phyloP scores from a whole-genome alignment of 306 rosid species.

The Malus asiatica region DNA sequence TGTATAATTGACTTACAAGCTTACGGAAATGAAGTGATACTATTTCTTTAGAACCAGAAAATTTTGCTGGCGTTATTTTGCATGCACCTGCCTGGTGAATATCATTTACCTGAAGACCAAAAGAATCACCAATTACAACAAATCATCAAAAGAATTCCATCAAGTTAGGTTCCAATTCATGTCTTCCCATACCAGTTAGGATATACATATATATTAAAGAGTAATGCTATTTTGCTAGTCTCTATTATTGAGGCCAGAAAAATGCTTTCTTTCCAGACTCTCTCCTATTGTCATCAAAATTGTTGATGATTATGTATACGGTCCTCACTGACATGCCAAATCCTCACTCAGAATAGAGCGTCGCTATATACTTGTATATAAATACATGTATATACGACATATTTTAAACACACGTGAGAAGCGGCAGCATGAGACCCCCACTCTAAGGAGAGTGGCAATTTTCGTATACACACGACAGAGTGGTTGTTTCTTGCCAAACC shows the following conservation, averaged over 20 bases:
- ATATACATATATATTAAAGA: neutral
- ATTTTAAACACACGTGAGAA: neutral
- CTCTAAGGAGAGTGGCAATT: neutral
- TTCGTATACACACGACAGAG: too few relatives aligned
- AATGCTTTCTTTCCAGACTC: neutral
- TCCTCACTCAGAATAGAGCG: neutral
- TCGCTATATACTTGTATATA: neutral
- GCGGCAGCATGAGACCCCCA: neutral
- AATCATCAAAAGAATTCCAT: neutral
- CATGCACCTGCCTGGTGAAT: conserved; percentile 77
- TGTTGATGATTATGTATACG: neutral
- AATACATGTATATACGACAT: neutral
- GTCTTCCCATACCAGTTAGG: neutral
- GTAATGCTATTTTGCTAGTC: neutral
- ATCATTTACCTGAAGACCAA: conserved; percentile 51
- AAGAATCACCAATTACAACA: neutral
- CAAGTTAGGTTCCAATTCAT: neutral
- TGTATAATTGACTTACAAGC: conserved; percentile 27
- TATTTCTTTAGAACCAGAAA: conserved; percentile 86
- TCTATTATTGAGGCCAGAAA: neutral
- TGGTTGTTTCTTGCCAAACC: neutral
- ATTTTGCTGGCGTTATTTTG: conserved; percentile 84
- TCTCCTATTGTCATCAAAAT: neutral
- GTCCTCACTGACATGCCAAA: neutral
- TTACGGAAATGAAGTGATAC: conserved; percentile 64